Evolutionary conservation across 306 rosid genomes (phyloP).

Genomic region (Gynostemma pentaphyllum): DNA sequence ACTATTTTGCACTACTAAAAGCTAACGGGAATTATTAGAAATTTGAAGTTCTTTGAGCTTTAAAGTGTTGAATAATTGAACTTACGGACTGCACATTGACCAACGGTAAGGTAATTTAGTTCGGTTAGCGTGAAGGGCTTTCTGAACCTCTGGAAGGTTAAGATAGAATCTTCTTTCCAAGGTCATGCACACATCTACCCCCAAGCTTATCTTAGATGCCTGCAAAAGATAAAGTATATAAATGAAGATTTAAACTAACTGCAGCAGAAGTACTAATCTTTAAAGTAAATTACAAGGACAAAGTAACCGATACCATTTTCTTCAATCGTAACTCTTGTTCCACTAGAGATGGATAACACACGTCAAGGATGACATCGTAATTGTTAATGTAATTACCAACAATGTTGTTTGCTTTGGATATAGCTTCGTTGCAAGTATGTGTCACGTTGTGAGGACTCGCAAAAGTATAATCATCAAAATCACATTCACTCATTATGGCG

Average conservation of each 20-base stretch:
- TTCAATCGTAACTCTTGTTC: constrained; percentile 69
- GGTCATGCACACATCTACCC: constrained; percentile 80
- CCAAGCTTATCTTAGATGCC: constrained; percentile 70
- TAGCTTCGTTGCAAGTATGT: constrained; percentile 38
- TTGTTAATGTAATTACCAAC: constrained; percentile 51
- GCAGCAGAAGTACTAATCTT: neutral
- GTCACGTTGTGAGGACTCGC: constrained; percentile 41
- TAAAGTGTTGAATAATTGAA: neutral
- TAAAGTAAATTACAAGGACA: neutral
- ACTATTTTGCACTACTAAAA: neutral
- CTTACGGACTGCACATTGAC: constrained; percentile 80
- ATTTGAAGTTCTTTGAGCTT: neutral
- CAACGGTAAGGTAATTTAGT: constrained; percentile 58
- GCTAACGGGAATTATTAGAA: no score
- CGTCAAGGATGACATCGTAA: constrained; percentile 79
- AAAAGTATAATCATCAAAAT: constrained; percentile 47
- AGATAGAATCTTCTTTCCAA: constrained; percentile 49
- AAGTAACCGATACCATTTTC: constrained; percentile 36
- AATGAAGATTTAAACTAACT: neutral
- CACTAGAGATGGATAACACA: constrained; percentile 74
- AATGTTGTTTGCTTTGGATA: constrained; percentile 33
- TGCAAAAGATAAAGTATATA: constrained; percentile 17
- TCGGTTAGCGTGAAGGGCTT: constrained; percentile 91
- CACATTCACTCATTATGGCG: constrained; percentile 49
- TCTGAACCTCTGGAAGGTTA: constrained; percentile 84